Conservation (phyloP, 2,329 filamentous ascomycete genomes). For the Alternaria brassicae region DNA sequence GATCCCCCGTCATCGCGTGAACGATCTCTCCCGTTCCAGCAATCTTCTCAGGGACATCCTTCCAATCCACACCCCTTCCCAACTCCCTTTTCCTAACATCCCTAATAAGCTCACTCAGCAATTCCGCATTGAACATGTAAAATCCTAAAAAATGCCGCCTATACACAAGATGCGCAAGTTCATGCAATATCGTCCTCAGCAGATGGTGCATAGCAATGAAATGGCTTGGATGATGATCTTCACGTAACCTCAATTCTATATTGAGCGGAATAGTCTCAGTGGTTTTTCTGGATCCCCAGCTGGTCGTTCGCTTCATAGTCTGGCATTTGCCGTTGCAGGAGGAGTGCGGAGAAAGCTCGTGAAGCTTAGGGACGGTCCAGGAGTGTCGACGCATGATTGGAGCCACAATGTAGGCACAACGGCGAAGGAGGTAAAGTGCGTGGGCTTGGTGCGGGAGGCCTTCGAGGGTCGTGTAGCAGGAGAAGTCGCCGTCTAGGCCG, state of each 20-base stretch:
- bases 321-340: neutral
- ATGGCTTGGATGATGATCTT: neutral
- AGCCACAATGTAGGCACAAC: conserved; percentile 5
- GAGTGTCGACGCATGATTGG: conserved; percentile 5
- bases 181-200: conserved; percentile 6
- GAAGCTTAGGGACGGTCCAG: conserved; percentile 9
- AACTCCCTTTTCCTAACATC: neutral
- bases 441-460: neutral
- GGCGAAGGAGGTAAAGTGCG: conserved; percentile 1
- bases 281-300: neutral
- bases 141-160: neutral
- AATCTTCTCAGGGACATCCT: neutral
- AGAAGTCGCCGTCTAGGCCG: neutral
- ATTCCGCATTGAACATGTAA: neutral
- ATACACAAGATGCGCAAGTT: conserved; percentile 11
- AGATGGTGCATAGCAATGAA: neutral
- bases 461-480: neutral
- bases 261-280: neutral
- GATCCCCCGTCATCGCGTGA: neutral
- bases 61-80: neutral
- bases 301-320: neutral
- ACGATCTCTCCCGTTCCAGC: neutral
- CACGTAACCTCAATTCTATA: neutral
- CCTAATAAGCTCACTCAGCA: neutral
- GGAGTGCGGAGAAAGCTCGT: neutral